These are phyloP conservation scores for Chiua sp. DNA, from an alignment of 1,284 basidiomycete genomes.

Conservation along the genomic window DNA sequence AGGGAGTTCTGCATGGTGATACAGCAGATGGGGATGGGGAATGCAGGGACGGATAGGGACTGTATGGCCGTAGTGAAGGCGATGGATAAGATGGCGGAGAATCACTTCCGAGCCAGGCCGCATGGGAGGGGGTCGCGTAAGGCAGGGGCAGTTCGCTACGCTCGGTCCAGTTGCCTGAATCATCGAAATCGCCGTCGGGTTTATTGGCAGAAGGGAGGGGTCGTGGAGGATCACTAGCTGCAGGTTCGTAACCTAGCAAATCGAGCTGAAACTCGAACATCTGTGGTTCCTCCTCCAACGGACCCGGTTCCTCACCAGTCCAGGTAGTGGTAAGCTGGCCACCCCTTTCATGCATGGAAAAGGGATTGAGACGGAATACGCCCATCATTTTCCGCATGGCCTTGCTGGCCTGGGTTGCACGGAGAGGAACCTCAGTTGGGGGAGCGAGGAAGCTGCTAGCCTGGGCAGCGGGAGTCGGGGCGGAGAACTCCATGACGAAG, in stretches of 20 bases:
- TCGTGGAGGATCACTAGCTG: conserved; percentile 20
- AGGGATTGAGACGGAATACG: conserved; percentile 76
- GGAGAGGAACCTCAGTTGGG: conserved; percentile 71
- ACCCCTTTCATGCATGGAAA: conserved; percentile 65
- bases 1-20: conserved; percentile 31
- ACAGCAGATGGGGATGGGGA: conserved; percentile 33
- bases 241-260: conserved; percentile 32
- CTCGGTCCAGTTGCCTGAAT: conserved; percentile 27
- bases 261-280: conserved; percentile 69
- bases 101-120: conserved; percentile 36
- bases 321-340: conserved; percentile 43
- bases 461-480: conserved; percentile 34
- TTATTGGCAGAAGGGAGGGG: conserved; percentile 18
- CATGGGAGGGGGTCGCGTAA: conserved; percentile 32
- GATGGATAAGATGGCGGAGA: conserved; percentile 34
- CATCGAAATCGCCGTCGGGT: conserved; percentile 25
- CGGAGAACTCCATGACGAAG: conserved; percentile 42
- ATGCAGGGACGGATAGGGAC: conserved; percentile 29
- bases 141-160: conserved; percentile 23
- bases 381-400: conserved; percentile 77
- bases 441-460: conserved; percentile 48
- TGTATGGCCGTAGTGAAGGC: conserved; percentile 36
- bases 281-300: conserved; percentile 61
- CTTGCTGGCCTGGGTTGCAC: conserved; percentile 69
- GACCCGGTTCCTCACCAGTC: conserved; percentile 52